phyloP scores from a whole-genome alignment of 2,329 filamentous ascomycete species.

The Allantophomopsis lycopodina region DNA sequence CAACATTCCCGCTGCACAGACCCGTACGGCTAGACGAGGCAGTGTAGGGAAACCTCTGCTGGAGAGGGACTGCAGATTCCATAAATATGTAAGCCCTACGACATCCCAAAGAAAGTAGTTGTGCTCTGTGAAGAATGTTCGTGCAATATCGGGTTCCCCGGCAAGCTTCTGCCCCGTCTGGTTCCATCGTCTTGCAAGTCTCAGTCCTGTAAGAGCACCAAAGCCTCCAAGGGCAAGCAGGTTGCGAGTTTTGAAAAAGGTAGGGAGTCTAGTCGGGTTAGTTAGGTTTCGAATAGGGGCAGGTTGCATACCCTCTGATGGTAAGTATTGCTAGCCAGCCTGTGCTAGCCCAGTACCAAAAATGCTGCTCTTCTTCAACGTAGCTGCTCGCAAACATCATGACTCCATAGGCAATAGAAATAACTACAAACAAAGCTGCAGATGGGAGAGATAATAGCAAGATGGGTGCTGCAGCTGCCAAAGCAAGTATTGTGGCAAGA shows the following conservation, averaged over 20 bases:
- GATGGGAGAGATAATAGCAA: constrained; percentile 19
- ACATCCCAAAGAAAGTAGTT: constrained; percentile 61
- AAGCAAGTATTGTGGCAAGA: constrained; percentile 19
- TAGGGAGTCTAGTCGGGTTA: no score
- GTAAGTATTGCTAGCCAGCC: constrained; percentile 50
- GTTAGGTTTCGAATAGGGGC: not conserved
- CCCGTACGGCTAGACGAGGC: constrained; percentile 13
- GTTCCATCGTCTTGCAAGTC: constrained; percentile 73
- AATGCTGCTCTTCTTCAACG: constrained; percentile 96
- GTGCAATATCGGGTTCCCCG: constrained; percentile 78
- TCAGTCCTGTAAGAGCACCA: constrained; percentile 43
- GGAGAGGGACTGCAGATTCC: constrained; percentile 20
- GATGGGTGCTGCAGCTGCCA: constrained; percentile 23
- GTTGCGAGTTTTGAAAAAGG: not conserved
- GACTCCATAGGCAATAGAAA: constrained; percentile 51
- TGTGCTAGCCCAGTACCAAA: constrained; percentile 87
- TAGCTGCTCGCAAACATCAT: constrained; percentile 99
- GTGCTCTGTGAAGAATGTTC: constrained; percentile 49
- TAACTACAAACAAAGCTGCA: constrained; percentile 29
- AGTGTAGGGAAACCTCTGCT: constrained; percentile 12
- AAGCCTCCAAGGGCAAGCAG: constrained; percentile 15
- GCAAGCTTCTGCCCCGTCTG: constrained; percentile 95
- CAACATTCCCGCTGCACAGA: constrained; percentile 26
- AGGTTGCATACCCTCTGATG: constrained; percentile 22
- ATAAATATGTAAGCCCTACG: constrained; percentile 54